A percentile compares a stretch with the other conserved stretches of the same genome.
phyloP scores from a whole-genome alignment of 163 green algal species.

The Scenedesmus sp. region DNA sequence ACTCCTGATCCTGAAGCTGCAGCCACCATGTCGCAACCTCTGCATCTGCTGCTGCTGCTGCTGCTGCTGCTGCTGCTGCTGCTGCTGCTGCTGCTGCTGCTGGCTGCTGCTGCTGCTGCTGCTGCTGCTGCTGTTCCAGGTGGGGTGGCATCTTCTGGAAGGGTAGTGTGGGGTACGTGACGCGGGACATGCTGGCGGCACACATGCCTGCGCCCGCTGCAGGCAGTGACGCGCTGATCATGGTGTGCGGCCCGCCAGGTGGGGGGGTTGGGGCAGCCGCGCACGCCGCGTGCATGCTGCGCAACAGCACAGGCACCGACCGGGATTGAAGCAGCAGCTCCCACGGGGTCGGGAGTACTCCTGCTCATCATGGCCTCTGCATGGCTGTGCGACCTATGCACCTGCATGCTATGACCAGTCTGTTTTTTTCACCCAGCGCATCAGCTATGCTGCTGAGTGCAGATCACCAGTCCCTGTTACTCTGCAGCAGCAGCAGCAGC shows the following conservation, averaged over 20 bases:
- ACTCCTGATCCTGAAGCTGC: not conserved
- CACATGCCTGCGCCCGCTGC: constrained; percentile 72
- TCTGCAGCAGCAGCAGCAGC: no score
- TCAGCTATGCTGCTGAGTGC: no score
- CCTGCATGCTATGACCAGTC: no score
- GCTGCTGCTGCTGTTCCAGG: constrained; percentile 3
- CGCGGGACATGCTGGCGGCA: constrained; percentile 80
- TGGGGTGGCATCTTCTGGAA: constrained; percentile 75
- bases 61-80: constrained; percentile 3
- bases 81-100: not conserved
- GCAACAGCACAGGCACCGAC: not conserved
- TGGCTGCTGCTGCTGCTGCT: not conserved
- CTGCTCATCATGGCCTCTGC: no score
- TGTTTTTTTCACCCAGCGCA: no score
- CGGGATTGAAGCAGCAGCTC: no score
- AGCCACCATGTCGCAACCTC: not conserved
- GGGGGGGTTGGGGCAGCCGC: constrained; percentile 46
- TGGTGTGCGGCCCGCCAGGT: constrained; percentile 82
- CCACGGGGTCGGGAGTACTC: no score
- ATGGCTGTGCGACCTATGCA: no score
- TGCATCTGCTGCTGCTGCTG: not conserved
- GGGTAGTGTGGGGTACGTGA: constrained; percentile 84
- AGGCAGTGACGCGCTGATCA: constrained; percentile 68
- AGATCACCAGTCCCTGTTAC: no score
- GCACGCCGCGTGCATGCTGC: not conserved